phyloP scores from a whole-genome alignment of 306 rosid genomes.

The Luffa acutangula region DNA sequence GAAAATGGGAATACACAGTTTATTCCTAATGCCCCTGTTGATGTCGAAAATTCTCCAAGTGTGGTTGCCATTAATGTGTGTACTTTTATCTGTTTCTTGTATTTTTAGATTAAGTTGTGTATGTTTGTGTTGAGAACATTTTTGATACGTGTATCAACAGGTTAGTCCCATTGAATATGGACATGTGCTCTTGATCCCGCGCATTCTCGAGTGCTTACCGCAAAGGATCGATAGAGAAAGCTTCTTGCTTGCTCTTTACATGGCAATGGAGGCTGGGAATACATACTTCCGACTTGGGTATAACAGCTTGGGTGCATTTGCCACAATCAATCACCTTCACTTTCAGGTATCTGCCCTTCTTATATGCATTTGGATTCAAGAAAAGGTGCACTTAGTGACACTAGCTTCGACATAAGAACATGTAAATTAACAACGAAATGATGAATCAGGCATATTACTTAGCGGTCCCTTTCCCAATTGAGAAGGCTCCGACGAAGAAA shows the following conservation, averaged over 20 bases:
- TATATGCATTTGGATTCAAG: neutral
- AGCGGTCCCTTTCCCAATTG: constrained; percentile 79
- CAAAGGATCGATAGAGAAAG: constrained; percentile 79
- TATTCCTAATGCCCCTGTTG: constrained; percentile 60
- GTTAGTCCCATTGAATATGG: constrained; percentile 97
- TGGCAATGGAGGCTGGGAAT: constrained; percentile 72
- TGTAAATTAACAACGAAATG: neutral
- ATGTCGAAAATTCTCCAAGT: constrained; percentile 64
- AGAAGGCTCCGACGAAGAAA: constrained; percentile 79
- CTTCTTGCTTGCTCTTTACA: constrained; percentile 74
- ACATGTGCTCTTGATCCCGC: constrained; percentile 84
- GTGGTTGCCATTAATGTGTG: constrained; percentile 85
- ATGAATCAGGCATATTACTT: constrained; percentile 69
- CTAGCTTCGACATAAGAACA: neutral
- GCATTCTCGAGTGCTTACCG: constrained; percentile 59
- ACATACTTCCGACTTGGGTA: constrained; percentile 79
- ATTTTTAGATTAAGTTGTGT: neutral
- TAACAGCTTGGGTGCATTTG: constrained; percentile 95
- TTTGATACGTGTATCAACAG: constrained; percentile 27
- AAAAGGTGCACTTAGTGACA: neutral
- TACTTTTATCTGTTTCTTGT: constrained; percentile 1
- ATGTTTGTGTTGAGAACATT: neutral
- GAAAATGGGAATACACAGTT: constrained; percentile 64
- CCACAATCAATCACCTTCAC: constrained; percentile 98
- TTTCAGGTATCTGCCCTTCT: constrained; percentile 54